These are phyloP conservation scores for Apiospora malaysiana DNA, from an alignment of 2,329 filamentous ascomycete species.

Conservation along the genomic window DNA sequence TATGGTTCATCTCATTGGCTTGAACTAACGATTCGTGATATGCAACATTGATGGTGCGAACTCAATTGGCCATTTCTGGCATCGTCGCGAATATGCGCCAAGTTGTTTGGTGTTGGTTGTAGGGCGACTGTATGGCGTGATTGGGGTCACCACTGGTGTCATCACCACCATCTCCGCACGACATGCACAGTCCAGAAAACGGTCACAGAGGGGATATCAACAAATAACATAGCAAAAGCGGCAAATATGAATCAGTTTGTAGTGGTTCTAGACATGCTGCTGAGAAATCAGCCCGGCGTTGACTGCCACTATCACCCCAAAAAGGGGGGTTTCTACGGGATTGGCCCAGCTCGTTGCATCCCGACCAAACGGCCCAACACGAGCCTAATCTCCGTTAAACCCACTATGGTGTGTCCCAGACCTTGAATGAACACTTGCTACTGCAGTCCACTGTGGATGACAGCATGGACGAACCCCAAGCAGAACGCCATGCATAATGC, in stretches of 20 bases:
- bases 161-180: slow-evolving; percentile 22
- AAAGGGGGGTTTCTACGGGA: not conserved
- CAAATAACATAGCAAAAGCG: not conserved
- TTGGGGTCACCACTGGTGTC: slow-evolving; percentile 28
- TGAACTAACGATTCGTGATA: not conserved
- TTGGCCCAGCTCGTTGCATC: not conserved
- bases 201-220: too few species aligned
- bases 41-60: slow-evolving; percentile 6
- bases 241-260: not conserved
- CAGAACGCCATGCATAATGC: not conserved
- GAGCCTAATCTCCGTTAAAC: not conserved
- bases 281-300: not conserved
- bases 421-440: not conserved
- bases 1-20: not conserved
- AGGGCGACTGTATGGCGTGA: slow-evolving; percentile 29
- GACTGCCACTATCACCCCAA: not conserved
- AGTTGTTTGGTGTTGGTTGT: slow-evolving; percentile 10
- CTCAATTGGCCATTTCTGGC: not conserved
- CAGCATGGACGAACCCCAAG: not conserved
- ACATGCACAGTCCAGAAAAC: not conserved
- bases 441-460: not conserved
- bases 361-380: not conserved
- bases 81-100: not conserved
- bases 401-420: not conserved
- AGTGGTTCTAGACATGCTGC: not conserved